These are phyloP conservation scores for Entamoeba invadens DNA, from an alignment of 208 protist species.

Conservation along the genomic window DNA sequence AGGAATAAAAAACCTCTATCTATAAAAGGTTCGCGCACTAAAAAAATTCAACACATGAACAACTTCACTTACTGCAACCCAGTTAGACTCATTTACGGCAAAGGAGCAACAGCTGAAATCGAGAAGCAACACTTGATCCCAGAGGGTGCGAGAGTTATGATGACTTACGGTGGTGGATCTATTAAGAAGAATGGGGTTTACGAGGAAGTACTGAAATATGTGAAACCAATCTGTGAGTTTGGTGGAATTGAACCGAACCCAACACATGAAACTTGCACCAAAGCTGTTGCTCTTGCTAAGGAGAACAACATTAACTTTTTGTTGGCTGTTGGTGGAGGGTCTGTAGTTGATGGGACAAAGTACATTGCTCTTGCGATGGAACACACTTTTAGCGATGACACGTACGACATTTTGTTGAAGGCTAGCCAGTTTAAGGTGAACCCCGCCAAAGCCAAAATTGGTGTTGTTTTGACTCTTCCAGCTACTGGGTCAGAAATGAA, in stretches of 20 bases:
- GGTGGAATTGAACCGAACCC: slow-evolving; percentile 10
- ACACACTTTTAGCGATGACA: background rate
- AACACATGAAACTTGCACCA: background rate
- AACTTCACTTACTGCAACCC: background rate
- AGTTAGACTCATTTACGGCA: background rate
- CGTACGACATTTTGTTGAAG: background rate
- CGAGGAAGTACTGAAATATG: background rate
- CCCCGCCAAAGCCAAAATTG: background rate
- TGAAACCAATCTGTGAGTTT: slow-evolving; percentile 4
- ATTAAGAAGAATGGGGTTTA: slow-evolving; percentile 21
- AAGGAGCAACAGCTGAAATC: background rate
- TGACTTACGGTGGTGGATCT: background rate
- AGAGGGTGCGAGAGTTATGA: background rate
- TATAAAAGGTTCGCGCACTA: too few relatives aligned
- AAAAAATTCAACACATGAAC: background rate
- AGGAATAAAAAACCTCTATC: too few relatives aligned
- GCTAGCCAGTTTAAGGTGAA: background rate
- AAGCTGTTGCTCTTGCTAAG: background rate
- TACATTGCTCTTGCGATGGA: background rate
- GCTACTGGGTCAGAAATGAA: slow-evolving; percentile 20
- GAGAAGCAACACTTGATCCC: background rate
- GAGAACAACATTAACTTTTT: background rate
- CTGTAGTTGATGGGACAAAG: slow-evolving; percentile 10
- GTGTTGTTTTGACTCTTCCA: slow-evolving; percentile 3
- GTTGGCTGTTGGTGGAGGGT: slow-evolving; percentile 17